These are phyloP conservation scores for Acer yangbiense DNA, from an alignment of 345 rosid species.

Conservation along the genomic window DNA sequence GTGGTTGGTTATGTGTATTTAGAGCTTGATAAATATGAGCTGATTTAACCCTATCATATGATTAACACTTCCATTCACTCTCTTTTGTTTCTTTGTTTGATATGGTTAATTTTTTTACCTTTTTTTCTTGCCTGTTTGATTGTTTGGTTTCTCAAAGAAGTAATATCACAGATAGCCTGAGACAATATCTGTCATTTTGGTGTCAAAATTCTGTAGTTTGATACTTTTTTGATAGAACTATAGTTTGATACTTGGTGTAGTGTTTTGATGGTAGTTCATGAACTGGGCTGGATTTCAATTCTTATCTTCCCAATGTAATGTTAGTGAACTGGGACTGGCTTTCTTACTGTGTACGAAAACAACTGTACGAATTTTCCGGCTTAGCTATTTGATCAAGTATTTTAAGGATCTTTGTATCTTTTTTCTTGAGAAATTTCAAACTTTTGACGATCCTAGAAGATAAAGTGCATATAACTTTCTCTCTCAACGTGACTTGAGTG, in stretches of 20 bases:
- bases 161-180: not conserved
- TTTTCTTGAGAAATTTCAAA: not conserved
- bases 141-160: not conserved
- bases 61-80: constrained; percentile 15
- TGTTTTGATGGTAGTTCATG: not conserved
- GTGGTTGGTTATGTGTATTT: constrained; percentile 20
- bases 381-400: not conserved
- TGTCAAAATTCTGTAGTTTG: not conserved
- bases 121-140: constrained; percentile 1
- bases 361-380: not conserved
- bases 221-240: not conserved
- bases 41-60: constrained; percentile 20
- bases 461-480: no score
- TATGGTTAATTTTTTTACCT: not conserved
- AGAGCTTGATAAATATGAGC: not conserved
- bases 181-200: not conserved
- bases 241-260: not conserved
- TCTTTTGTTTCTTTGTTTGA: not conserved
- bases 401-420: not conserved
- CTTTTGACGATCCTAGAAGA: not conserved
- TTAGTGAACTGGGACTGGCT: not conserved
- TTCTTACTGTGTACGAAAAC: not conserved
- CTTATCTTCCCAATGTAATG: not conserved
- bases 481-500: no score
- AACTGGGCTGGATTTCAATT: not conserved